Evolutionary conservation across 2,329 filamentous ascomycete genomes (phyloP).

Genomic region (Dactylonectria estremocensis): DNA sequence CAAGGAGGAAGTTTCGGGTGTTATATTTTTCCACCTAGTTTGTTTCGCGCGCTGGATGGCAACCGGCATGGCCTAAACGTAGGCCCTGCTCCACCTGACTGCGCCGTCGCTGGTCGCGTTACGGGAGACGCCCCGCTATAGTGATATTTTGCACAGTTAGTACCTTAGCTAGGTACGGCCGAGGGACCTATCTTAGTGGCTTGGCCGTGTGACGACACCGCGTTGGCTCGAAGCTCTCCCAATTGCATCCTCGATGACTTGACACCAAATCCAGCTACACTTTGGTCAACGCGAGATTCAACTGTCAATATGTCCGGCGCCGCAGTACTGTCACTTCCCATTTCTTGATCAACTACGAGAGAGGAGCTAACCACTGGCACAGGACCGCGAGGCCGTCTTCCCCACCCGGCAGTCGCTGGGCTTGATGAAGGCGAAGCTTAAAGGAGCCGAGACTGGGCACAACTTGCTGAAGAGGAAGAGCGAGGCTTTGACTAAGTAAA

Average conservation of each 20-base stretch:
- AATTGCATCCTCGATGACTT: slow-evolving; percentile 21
- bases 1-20: slow-evolving; percentile 14
- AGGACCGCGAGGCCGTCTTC: slow-evolving; percentile 98
- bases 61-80: slow-evolving; percentile 16
- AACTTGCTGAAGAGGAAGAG: slow-evolving; percentile 97
- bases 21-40: slow-evolving; percentile 42
- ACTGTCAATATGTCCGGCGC: slow-evolving; percentile 53
- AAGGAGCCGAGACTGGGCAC: slow-evolving; percentile 92
- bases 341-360: neutral
- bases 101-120: neutral
- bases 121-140: slow-evolving; percentile 23
- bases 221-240: slow-evolving; percentile 28
- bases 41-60: slow-evolving; percentile 29
- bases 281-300: slow-evolving; percentile 18
- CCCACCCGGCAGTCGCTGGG: slow-evolving; percentile 97
- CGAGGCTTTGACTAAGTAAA: slow-evolving; percentile 96
- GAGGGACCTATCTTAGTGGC: slow-evolving; percentile 9
- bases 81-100: slow-evolving; percentile 11
- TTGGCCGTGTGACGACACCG: slow-evolving; percentile 38
- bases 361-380: slow-evolving; percentile 33
- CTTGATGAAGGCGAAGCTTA: slow-evolving; percentile 98
- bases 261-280: slow-evolving; percentile 14
- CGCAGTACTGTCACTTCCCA: slow-evolving; percentile 39
- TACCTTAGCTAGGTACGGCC: slow-evolving; percentile 24
- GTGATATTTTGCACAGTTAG: slow-evolving; percentile 33